Conservation (phyloP, 2,329 filamentous ascomycete genomes). For the Cercospora citrullina region DNA sequence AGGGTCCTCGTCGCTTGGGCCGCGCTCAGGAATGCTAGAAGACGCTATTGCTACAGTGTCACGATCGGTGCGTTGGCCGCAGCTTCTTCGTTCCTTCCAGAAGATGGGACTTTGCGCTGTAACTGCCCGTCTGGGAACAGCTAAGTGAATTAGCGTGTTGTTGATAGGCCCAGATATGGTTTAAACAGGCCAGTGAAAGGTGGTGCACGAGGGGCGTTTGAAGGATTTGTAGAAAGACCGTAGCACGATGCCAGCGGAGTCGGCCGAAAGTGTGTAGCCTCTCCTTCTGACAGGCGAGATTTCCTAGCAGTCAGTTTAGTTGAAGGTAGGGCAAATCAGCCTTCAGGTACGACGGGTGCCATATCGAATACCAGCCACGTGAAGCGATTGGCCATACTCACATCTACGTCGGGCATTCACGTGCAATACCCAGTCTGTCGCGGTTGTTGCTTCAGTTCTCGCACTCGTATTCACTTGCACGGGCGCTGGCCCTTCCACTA, state of each 20-base stretch:
- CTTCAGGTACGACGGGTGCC: background rate
- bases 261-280: background rate
- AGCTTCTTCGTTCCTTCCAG: background rate
- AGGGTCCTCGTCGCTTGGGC: background rate
- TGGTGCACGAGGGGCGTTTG: background rate
- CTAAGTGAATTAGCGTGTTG: background rate
- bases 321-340: background rate
- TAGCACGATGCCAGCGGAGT: background rate
- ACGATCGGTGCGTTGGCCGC: background rate
- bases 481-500: too few species aligned
- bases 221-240: background rate
- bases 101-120: background rate
- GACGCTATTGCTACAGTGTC: background rate
- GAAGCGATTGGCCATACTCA: background rate
- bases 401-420: background rate
- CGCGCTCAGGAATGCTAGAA: background rate
- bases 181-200: background rate
- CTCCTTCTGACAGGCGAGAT: background rate
- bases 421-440: background rate
- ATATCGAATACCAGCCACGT: background rate
- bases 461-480: background rate
- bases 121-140: background rate
- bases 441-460: background rate
- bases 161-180: background rate
- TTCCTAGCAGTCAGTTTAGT: background rate